Base-by-base conservation (phyloP, 257 asterid species). In the Henckelia pumila region DNA sequence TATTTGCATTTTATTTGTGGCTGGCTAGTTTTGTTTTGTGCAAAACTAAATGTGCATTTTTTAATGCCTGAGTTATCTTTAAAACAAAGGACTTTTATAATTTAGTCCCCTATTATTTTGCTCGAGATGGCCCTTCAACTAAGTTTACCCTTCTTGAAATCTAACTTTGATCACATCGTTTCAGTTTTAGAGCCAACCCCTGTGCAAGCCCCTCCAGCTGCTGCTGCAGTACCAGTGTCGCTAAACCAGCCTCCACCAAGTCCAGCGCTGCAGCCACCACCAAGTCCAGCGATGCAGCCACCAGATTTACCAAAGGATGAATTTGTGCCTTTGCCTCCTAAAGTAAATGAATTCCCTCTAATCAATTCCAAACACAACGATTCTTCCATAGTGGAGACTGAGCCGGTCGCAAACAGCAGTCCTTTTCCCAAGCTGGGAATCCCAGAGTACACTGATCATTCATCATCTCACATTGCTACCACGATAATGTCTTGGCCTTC, bases 251-350 rank as follows among this genome's bases (percentile, higher is more conserved):
- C 52, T 25, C 77, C 50, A 22, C 73, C 76, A 22, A 22, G 55
- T 66, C 44, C 58, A 9, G 57, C 8, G 63, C 68, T 50, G 21
- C 25, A 14, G 56, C 71, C 81, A 57, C 79, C 81, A n/a, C 73
- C 76, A 22, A 22, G 55, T 66, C 44, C 58, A 9, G 57, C 8
- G 63, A 65, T 50, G 21, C 25, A 14, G 56, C 71, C 81, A 57
- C 79, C 81, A n/a, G 66, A 62, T 29, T 20, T 11, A 20, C 68
- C 72, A 2, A 63, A 23, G 66, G 71, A 73, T 63, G 77, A 75
- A 32, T 6, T 33, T 52, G 49, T 59, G 71, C 77, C 77, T 17
- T 67, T 64, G 72, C 72, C 76, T 61, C 73, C 82, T 21, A 60
- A 73, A 60, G 82, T 56, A 25, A 66, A 59, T 56, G 75, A 68